These are phyloP conservation scores for Dendrothele bispora DNA, from an alignment of 768 basidiomycete genomes.

Conservation along the genomic window DNA sequence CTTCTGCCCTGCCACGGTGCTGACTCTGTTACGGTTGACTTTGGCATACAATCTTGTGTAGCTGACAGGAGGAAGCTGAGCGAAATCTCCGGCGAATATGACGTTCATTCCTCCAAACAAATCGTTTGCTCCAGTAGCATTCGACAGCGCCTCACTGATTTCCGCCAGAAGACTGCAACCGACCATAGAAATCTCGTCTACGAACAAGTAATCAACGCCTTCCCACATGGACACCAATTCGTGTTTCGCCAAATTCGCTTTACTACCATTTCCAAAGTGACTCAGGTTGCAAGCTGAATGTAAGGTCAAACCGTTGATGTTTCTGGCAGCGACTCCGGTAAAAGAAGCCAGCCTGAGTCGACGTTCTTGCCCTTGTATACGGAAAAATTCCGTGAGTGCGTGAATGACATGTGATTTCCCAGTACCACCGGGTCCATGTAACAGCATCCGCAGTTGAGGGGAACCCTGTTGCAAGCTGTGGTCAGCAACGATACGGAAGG, in stretches of 20 bases:
- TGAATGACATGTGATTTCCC: slow-evolving; percentile 41
- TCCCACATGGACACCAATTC: slow-evolving; percentile 33
- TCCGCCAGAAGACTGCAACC: slow-evolving; percentile 28
- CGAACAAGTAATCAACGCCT: slow-evolving; percentile 36
- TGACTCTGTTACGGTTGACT: not conserved
- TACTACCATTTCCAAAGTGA: slow-evolving; percentile 4
- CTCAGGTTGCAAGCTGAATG: slow-evolving; percentile 30
- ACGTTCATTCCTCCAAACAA: slow-evolving; percentile 40
- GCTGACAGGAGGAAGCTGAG: slow-evolving; percentile 38
- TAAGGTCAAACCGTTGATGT: slow-evolving; percentile 38
- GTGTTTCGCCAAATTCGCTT: slow-evolving; percentile 5
- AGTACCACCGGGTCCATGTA: slow-evolving; percentile 41
- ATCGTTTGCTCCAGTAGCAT: slow-evolving; percentile 26
- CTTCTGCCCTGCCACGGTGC: not conserved
- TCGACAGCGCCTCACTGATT: slow-evolving; percentile 30
- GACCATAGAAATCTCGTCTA: slow-evolving; percentile 43
- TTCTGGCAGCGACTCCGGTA: slow-evolving; percentile 39
- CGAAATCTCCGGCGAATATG: slow-evolving; percentile 44
- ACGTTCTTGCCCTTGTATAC: slow-evolving; percentile 10
- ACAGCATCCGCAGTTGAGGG: slow-evolving; percentile 30
- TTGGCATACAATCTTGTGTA: slow-evolving; percentile 20
- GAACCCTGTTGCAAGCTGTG: slow-evolving; percentile 17
- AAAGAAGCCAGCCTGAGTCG: slow-evolving; percentile 30
- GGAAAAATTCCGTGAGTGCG: slow-evolving; percentile 33
- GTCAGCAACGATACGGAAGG: slow-evolving; percentile 29